Conservation (phyloP, 805 yeast genomes). For the Pichia kluyveri region DNA sequence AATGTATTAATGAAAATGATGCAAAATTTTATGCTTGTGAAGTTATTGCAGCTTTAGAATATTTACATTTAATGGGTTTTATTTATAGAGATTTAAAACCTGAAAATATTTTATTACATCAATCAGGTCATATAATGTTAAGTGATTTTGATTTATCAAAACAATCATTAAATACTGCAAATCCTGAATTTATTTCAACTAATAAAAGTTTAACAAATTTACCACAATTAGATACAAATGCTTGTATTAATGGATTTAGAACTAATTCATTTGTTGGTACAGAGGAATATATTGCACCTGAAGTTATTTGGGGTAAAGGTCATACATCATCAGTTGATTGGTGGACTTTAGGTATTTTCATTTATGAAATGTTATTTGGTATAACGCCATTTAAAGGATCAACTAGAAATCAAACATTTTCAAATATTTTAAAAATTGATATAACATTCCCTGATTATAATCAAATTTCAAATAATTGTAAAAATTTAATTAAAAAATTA, state of each 20-base stretch:
- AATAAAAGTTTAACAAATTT: constrained; percentile 28
- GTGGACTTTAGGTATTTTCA: constrained; percentile 96
- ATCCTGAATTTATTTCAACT: constrained; percentile 53
- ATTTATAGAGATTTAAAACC: constrained; percentile 96
- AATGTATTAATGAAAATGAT: constrained; percentile 78
- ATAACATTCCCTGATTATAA: constrained; percentile 63
- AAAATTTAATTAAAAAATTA: constrained; percentile 68
- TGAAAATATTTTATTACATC: constrained; percentile 88
- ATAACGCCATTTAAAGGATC: constrained; percentile 94
- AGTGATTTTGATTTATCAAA: constrained; percentile 94
- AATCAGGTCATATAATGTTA: constrained; percentile 96
- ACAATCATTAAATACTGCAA: constrained; percentile 68
- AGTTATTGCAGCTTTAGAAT: constrained; percentile 94
- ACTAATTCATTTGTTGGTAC: constrained; percentile 99
- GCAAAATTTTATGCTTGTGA: constrained; percentile 94
- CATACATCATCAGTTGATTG: constrained; percentile 98
- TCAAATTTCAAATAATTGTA: constrained; percentile 62
- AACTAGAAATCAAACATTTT: constrained; percentile 81
- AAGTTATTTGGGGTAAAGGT: constrained; percentile 93
- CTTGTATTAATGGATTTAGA: constrained; percentile 91
- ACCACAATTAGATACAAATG: constrained; percentile 82
- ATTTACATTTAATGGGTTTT: constrained; percentile 92
- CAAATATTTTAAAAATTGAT: constrained; percentile 77
- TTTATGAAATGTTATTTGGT: constrained; percentile 92
- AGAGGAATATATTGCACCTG: constrained; percentile 98